These are phyloP conservation scores for Podila minutissima DNA, from an alignment of 192 early-diverging fungal genomes.

Conservation along the genomic window DNA sequence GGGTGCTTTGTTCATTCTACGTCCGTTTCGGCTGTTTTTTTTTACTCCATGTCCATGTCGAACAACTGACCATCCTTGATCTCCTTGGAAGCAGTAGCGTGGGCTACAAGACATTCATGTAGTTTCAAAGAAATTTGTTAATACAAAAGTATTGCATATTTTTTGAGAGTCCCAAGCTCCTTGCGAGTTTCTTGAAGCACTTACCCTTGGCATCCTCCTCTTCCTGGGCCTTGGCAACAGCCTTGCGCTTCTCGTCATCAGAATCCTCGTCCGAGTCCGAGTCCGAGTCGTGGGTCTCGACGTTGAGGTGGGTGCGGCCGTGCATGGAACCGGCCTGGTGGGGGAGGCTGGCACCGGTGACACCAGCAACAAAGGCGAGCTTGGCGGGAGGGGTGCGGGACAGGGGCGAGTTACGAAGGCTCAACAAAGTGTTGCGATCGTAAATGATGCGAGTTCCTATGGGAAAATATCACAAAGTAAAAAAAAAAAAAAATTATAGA, in stretches of 20 bases:
- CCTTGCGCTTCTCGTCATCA: constrained; percentile 58
- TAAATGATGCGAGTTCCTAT: constrained; percentile 74
- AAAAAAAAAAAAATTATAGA: neutral
- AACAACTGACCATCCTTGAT: constrained; percentile 49
- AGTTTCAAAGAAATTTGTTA: neutral
- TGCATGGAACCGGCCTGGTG: constrained; percentile 42
- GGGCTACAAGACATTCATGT: constrained; percentile 5
- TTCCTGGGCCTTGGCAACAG: constrained; percentile 48
- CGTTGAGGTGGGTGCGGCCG: constrained; percentile 43
- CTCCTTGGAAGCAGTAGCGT: constrained; percentile 42
- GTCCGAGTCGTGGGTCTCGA: constrained; percentile 49
- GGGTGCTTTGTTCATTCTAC: too few relatives aligned
- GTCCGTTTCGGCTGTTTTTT: neutral
- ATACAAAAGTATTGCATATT: too few relatives aligned
- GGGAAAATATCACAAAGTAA: neutral
- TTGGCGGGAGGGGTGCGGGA: constrained; percentile 66
- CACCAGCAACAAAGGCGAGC: constrained; percentile 68
- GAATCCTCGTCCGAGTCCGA: constrained; percentile 35
- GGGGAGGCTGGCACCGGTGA: constrained; percentile 57
- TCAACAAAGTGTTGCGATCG: constrained; percentile 67
- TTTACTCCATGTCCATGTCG: constrained; percentile 51
- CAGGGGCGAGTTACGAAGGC: constrained; percentile 69
- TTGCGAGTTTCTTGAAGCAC: neutral
- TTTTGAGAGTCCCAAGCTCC: neutral
- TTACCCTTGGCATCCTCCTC: constrained; percentile 51